Evolutionary conservation across 495 filamentous ascomycete genomes (phyloP).

Genomic region (Parathielavia hyrcaniae): DNA sequence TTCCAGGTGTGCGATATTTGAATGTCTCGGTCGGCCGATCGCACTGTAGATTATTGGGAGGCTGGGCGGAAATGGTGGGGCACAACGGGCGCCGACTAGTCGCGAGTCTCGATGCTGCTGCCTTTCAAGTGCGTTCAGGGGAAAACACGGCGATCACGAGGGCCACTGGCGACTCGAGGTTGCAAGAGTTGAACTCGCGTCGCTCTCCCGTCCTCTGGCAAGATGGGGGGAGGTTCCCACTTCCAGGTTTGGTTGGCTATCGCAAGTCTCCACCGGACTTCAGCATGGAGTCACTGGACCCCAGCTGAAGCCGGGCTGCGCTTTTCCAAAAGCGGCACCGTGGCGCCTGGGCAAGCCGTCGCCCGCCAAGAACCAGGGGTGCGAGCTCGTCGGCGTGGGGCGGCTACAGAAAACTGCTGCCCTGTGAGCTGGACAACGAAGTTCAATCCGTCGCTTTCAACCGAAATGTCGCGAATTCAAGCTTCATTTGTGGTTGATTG

Average conservation of each 20-base stretch:
- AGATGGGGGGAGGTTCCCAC: slow-evolving; percentile 7
- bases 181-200: neutral
- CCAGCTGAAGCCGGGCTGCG: slow-evolving; percentile 6
- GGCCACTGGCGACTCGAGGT: neutral
- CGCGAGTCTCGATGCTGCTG: neutral
- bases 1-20: neutral
- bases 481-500: too few species aligned
- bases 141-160: neutral
- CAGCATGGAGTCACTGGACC: neutral
- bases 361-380: too few species aligned
- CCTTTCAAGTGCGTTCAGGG: neutral
- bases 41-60: neutral
- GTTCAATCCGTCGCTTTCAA: too few species aligned
- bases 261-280: slow-evolving; percentile 18
- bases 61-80: slow-evolving; percentile 5
- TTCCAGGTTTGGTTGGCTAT: slow-evolving; percentile 10
- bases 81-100: neutral
- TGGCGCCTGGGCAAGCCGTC: neutral
- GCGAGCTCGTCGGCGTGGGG: too few species aligned
- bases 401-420: slow-evolving; percentile 3
- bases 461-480: too few species aligned
- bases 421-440: too few species aligned
- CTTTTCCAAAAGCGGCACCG: neutral
- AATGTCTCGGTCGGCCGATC: neutral
- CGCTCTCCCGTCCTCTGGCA: neutral